Evolutionary conservation across 2,329 filamentous ascomycete species (phyloP), one percentile per base, ranked within the genome.

Genomic region (Pseudogymnoascus sp.): DNA sequence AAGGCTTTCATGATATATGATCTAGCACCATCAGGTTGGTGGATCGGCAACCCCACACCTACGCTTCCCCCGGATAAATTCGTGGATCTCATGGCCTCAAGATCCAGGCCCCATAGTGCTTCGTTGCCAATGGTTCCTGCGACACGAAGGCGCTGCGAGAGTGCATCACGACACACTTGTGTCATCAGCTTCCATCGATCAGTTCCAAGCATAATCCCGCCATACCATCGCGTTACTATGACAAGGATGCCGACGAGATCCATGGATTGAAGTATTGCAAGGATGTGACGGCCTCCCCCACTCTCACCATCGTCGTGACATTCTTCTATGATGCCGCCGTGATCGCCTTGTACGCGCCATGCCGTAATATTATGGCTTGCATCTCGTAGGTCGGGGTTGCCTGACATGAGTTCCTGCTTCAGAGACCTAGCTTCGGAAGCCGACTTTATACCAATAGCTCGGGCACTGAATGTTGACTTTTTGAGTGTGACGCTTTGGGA

Each of bases 21-120:
- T 61, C 80, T 77, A 10, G 91, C 90, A 4, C 81, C 81, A 69
- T 93, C 86, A 0, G 92, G 87, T 16, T 84, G 84, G 69, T 92
- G 86, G 23, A 93, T 88, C 1, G 89, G 86, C 74, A 94, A 83
- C 1, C 83, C 81, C 21, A n/a, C 5, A 4, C 78, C 72, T 5
- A 77, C 74, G 0, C 71, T 69, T 0, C 73, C 75, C 37, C 71
- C 69, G 43, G 58, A 66, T 2, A 63, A 55, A 60, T 68, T 62
- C 1, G 45, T 66, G 16, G 63, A 68, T 55, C 63, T 65, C 73
- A 78, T 78, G 5, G 78, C 78, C 64, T 84, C 81, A 0, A 81
- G 70, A 66, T 87, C 83, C 12, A 87, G 72, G 0, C 81, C 84
- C 84, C 84, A 87, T 1, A 86, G 73, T 2, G 84, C 80, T 65